Evolutionary conservation across 139 green algal genomes (phyloP), one percentile per base, ranked within the genome.

Genomic region (Eudorina sp.): DNA sequence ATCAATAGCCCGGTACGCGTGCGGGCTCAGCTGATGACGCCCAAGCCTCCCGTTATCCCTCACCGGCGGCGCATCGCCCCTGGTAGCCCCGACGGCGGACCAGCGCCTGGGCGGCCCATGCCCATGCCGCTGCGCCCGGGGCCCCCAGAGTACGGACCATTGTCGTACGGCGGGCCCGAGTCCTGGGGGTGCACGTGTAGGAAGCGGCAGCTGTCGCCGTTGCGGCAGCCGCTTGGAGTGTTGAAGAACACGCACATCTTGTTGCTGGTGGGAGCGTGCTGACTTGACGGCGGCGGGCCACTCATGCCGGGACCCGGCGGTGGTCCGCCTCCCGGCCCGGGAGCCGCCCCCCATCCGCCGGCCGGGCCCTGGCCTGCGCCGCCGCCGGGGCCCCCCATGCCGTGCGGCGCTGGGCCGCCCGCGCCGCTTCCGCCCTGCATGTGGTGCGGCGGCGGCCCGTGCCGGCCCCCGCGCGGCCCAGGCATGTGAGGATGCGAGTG

Each of bases 171-270:
- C 9, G 34, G 29, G 3, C 36, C 68, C 36, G 3, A 21, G 25
- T 46, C 68, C 48, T 45, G 38, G 29, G 40, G 9, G 38, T 60
- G 38, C 19, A 88, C 23, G 82, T 88, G 83, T 51, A 88, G 68
- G 68, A 88, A 88, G n/a, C 83, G 68, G 34, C 83, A 88, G 3
- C 6, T 40, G 83, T 88, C 83, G 48, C 83, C 83, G 68, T 88
- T 88, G 34, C 83, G 68, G 51, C 83, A 88, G 27, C 83, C 83
- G 0, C 23, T 18, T 5, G 83, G 83, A 0, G 83, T 73, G 51
- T 88, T 88, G 53, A 88, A 88, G 27, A 73, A 88, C 3, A 41
- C 48, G 83, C 68, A 88, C 27, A 88, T 29, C 64, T 87, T 87
- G 43, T 36, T 53, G 53, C 73, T 64, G 46, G 45, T 7, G 14